phyloP scores from a whole-genome alignment of 1,139 yeast species.

The Blastobotrys niveus region DNA sequence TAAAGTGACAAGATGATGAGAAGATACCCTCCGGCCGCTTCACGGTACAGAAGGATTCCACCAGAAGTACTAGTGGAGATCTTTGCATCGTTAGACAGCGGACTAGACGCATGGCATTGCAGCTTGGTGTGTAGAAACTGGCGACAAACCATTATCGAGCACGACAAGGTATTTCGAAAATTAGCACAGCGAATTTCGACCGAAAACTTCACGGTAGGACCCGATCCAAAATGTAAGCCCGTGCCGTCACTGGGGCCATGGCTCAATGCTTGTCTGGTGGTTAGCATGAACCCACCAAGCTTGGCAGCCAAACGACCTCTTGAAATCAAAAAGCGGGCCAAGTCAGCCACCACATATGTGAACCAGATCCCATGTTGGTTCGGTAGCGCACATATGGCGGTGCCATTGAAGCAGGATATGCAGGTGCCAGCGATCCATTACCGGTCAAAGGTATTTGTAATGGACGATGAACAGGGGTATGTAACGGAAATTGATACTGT shows the following conservation, averaged over 20 bases:
- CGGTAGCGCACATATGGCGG: slow-evolving; percentile 1
- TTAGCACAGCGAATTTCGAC: not conserved
- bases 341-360: not conserved
- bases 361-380: slow-evolving; percentile 1
- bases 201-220: not conserved
- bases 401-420: not conserved
- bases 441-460: not conserved
- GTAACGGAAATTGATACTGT: not conserved
- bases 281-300: not conserved
- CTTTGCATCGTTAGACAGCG: not conserved
- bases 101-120: not conserved
- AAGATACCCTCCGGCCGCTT: no score
- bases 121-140: not conserved
- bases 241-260: slow-evolving; percentile 7
- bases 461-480: not conserved
- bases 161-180: slow-evolving; percentile 1
- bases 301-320: not conserved
- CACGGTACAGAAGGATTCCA: no score
- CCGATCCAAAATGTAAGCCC: no score
- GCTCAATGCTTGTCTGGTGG: slow-evolving; percentile 4
- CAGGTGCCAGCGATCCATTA: not conserved
- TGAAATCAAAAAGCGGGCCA: not conserved
- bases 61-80: not conserved
- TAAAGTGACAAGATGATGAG: no score
- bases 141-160: not conserved